A percentile compares a stretch with the other conserved stretches of the same genome.
Conservation (phyloP, 768 basidiomycete species). For the Suillus americanus region DNA sequence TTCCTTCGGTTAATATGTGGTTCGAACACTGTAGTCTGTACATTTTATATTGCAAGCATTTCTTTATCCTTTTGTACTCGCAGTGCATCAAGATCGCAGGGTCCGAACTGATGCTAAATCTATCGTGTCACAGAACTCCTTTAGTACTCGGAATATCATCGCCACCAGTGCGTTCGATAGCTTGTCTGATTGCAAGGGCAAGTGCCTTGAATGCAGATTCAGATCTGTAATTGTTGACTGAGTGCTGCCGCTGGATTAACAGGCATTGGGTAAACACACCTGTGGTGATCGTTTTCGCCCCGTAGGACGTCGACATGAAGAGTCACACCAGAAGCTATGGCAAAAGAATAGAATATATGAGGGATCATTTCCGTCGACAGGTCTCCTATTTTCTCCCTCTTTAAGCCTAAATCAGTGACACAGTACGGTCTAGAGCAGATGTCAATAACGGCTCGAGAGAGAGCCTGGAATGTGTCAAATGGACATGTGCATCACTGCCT, state of each 20-base stretch:
- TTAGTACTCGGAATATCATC: slow-evolving; percentile 96
- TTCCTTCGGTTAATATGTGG: slow-evolving; percentile 13
- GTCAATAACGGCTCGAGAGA: slow-evolving; percentile 95
- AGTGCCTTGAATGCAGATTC: slow-evolving; percentile 99
- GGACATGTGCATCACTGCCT: slow-evolving; percentile 14
- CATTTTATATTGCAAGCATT: slow-evolving; percentile 5
- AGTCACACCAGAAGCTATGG: slow-evolving; percentile 93
- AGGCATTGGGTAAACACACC: slow-evolving; percentile 47
- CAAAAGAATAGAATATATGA: slow-evolving; percentile 96
- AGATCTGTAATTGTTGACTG: slow-evolving; percentile 50
- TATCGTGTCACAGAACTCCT: slow-evolving; percentile 66
- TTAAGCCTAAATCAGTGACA: slow-evolving; percentile 84
- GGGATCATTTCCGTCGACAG: slow-evolving; percentile 98
- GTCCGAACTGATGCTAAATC: background rate
- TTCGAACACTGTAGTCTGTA: slow-evolving; percentile 7
- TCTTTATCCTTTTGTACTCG: background rate
- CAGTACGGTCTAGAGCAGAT: slow-evolving; percentile 98
- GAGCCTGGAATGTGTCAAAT: slow-evolving; percentile 55
- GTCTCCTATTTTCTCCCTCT: slow-evolving; percentile 91
- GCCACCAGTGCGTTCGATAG: slow-evolving; percentile 87
- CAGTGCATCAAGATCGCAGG: background rate
- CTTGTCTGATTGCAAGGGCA: slow-evolving; percentile 91
- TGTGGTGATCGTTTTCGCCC: slow-evolving; percentile 97
- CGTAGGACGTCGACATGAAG: slow-evolving; percentile 92
- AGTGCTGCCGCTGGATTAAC: background rate